phyloP scores from a whole-genome alignment of 1,139 yeast genomes.

The Blastobotrys petasosporus region DNA sequence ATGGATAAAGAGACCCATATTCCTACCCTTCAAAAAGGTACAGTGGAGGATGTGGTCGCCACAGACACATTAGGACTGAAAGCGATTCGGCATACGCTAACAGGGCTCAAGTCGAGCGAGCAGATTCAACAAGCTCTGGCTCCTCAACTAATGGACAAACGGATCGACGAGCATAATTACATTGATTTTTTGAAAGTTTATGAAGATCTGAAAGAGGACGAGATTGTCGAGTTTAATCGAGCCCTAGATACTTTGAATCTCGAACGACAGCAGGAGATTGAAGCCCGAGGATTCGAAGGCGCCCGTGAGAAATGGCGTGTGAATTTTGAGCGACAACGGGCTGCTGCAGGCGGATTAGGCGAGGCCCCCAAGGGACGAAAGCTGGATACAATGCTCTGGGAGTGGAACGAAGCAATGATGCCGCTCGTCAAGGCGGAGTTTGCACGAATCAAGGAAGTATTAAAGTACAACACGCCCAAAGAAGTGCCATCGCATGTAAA shows the following conservation, averaged over 20 bases:
- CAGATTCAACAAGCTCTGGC: conserved; percentile 20
- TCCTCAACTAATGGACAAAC: conserved; percentile 33
- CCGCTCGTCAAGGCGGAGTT: conserved; percentile 66
- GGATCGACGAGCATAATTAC: conserved; percentile 37
- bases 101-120: conserved; percentile 46
- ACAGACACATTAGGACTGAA: conserved; percentile 78
- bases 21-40: conserved; percentile 42
- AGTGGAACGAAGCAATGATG: conserved; percentile 64
- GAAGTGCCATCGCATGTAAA: conserved; percentile 17
- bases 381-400: conserved; percentile 69
- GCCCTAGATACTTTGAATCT: conserved; percentile 64
- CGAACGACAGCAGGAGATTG: conserved; percentile 69
- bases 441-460: conserved; percentile 32
- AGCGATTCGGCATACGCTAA: conserved; percentile 69
- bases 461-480: conserved; percentile 19
- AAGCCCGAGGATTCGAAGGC: conserved; percentile 73
- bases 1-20: conserved; percentile 7
- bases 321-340: conserved; percentile 48
- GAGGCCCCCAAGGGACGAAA: conserved; percentile 34
- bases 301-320: conserved; percentile 87
- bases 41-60: conserved; percentile 49
- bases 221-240: conserved; percentile 52
- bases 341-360: not conserved
- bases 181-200: conserved; percentile 64
- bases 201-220: conserved; percentile 42